Evolutionary conservation across 202 grass and related monocot genomes (phyloP).

Genomic region (Schoenoplectus triqueter): DNA sequence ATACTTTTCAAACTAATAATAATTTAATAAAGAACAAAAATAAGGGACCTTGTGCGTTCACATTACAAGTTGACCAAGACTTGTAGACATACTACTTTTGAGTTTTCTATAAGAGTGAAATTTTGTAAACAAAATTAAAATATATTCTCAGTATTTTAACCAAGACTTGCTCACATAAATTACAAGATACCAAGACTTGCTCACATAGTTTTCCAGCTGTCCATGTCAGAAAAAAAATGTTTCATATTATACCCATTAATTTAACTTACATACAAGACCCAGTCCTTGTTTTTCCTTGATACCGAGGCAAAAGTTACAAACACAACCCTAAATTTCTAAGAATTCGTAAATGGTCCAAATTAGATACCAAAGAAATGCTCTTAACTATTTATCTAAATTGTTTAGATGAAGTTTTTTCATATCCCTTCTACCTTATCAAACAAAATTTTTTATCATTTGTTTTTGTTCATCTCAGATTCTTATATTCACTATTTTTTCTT

Average conservation of each 20-base stretch:
- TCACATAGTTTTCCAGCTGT: not conserved
- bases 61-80: not conserved
- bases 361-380: not conserved
- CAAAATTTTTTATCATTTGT: too few species aligned
- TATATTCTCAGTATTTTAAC: not conserved
- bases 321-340: not conserved
- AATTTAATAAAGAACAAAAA: not conserved
- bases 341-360: not conserved
- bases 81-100: not conserved
- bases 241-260: not conserved
- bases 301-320: not conserved
- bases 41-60: not conserved
- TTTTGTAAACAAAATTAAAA: not conserved
- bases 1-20: not conserved
- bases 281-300: not conserved
- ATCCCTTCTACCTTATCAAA: too few species aligned
- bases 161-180: not conserved
- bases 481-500: too few species aligned
- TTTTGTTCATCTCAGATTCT: too few species aligned
- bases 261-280: not conserved
- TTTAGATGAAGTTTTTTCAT: too few species aligned
- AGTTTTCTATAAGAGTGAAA: not conserved
- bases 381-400: too few species aligned
- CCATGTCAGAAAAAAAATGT: not conserved
- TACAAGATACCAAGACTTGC: not conserved